Conservation (phyloP, 805 yeast genomes). For the Pichia gijzeniarum region DNA sequence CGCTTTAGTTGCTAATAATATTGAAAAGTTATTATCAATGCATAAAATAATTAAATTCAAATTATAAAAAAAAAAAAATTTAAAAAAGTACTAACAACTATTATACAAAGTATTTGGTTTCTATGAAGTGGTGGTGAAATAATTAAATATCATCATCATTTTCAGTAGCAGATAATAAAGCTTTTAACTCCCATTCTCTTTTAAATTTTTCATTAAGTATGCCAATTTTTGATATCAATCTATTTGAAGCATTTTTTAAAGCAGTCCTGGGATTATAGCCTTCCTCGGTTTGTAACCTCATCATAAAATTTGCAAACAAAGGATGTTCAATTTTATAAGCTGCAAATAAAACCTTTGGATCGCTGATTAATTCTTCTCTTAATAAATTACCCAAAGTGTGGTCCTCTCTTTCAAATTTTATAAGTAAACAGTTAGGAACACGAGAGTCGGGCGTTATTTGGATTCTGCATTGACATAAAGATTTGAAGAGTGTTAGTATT, state of each 20-base stretch:
- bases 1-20: too few relatives aligned
- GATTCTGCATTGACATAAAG: conserved; percentile 28
- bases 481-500: conserved; percentile 5
- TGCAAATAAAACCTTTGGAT: conserved; percentile 86
- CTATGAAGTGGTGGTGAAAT: background rate
- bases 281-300: conserved; percentile 94
- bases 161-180: conserved; percentile 52
- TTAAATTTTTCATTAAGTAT: conserved; percentile 70
- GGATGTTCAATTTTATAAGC: conserved; percentile 99
- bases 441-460: conserved; percentile 88
- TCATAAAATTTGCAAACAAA: conserved; percentile 85
- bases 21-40: too few relatives aligned
- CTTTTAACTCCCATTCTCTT: conserved; percentile 89
- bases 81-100: background rate
- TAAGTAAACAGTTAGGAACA: conserved; percentile 89
- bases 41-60: too few relatives aligned
- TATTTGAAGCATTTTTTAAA: conserved; percentile 80
- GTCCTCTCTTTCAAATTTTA: conserved; percentile 94
- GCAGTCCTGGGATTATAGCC: conserved; percentile 91
- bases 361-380: conserved; percentile 79
- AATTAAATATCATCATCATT: conserved; percentile 30
- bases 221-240: conserved; percentile 73
- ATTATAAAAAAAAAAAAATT: too few relatives aligned
- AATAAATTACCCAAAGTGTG: conserved; percentile 92
- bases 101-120: background rate